Base-by-base conservation (phyloP, 441 rosid genomes). In the Cnidoscolus chayamansa region DNA sequence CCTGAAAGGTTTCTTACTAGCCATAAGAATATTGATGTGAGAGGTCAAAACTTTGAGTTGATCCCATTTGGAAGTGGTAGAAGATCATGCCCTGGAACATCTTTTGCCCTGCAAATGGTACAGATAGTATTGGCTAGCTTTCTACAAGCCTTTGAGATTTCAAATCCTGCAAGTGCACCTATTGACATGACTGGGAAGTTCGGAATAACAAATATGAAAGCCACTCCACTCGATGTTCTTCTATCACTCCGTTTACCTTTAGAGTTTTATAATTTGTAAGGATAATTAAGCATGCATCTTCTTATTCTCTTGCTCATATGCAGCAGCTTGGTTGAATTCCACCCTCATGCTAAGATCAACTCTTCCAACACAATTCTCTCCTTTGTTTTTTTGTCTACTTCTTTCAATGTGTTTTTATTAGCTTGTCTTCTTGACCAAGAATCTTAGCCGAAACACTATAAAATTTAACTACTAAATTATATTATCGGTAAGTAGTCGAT, bases 61-160 rank as follows among this genome's bases (percentile, higher is more conserved):
- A 62, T 85, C 7, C 84, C 82, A 1, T 85, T 85, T 0, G 74
- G 86, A 3, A 67, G 47, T 0, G 84, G 86, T 0, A 78, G 86
- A 63, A 77, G 82, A 32, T 40, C 67, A 0, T 83, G 88, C 58
- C 84, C 88, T 0, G 85, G 81, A 47, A 57, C 77, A 1, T 17
- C 57, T 0, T 54, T 71, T 0, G 82, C 65, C 11, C 10, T 83
- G 0, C 79, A 67, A 35, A 65, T 74, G 10, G 49, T 77, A n/a
- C 76, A 72, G 8, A 32, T 79, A 31, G 72, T 72, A 0, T 7
- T 79, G 3, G 82, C 82, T 7, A 58, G 74, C 30, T 16, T 83
- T 1, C 50, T 79, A 11, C 82, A 86, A 12, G 81, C 75, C 0
- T 86, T 86, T 50, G 77, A 82, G 8, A 2, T 81, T 3, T 5